Base-by-base conservation (phyloP, 805 yeast species). In the Brettanomyces nanus region DNA sequence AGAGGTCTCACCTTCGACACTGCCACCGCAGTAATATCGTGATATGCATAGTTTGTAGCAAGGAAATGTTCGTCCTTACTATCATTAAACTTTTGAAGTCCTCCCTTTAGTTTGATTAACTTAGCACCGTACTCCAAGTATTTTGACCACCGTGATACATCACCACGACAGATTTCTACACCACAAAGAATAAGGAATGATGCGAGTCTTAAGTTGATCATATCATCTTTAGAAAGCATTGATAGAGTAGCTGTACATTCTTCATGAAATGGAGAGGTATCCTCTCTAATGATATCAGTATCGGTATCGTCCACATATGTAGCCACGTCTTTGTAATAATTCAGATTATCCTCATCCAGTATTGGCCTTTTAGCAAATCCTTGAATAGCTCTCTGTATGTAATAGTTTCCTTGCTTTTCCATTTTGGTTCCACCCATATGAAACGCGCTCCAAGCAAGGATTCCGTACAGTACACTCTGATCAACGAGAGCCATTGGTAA, bases 101-200 rank as follows among this genome's bases (percentile, higher is more conserved):
- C 90, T 11, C 89, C 90, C 43, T 76, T 69, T 37, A 65, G 55
- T 39, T 66, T 62, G 28, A 85, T 71, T 20, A 84, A 60, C 40
- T 71, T 71, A 32, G 85, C 78, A 2, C 87, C 86, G 68, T 76
- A 69, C 30, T 69, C 68, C 40, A 85, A 62, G 48, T 79, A 74
- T 20, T 72, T 65, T 3, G 80, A 71, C 95, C 95, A 85, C 51
- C 77, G 74, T 27, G 68, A 68, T 26, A 82, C 85, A 54, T 85
- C 94, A 6, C 95, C 95, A 45, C 77, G 71, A 58, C 90, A 84
- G 37, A 85, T 81, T 51, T 83, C 87, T 1, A 85, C 89, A n/a
- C 82, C 85, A 46, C 83, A 73, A 36, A 84, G 63, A 36, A 85
- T 73, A 44, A 84, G 58, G 37, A 80, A 63, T 14, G 80, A 73